Percentiles rank a stretch among this genome's conserved stretches.
Evolutionary conservation across 2,329 filamentous ascomycete genomes (phyloP).

Genomic region (Didymella segeticola): DNA sequence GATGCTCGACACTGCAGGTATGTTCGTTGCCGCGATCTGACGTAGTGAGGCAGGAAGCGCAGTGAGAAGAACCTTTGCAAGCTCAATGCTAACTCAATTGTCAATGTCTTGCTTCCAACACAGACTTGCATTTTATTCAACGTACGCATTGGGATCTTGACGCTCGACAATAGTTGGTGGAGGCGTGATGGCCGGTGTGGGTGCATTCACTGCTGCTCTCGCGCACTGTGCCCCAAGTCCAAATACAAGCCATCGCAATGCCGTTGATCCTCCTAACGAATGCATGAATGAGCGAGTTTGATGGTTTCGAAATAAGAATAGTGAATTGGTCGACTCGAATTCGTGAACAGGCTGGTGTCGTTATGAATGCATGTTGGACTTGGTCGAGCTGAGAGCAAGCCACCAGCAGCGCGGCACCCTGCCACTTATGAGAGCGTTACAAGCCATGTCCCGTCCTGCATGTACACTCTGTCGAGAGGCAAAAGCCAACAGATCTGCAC

Average conservation of each 20-base stretch:
- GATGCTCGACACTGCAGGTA: constrained; percentile 45
- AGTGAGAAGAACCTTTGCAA: constrained; percentile 44
- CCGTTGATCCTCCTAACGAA: constrained; percentile 29
- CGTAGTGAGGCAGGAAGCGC: constrained; percentile 45
- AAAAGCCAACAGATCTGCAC: constrained; percentile 30
- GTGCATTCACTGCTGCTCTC: constrained; percentile 13
- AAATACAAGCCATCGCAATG: constrained; percentile 18
- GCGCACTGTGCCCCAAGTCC: constrained; percentile 20
- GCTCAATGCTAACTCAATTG: constrained; percentile 33
- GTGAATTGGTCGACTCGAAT: constrained; percentile 9
- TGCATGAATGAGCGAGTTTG: constrained; percentile 25
- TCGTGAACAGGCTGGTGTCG: constrained; percentile 11
- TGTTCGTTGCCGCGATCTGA: constrained; percentile 44
- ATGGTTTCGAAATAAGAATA: constrained; percentile 6
- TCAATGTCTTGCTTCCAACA: constrained; percentile 11
- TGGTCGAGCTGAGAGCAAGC: constrained; percentile 7
- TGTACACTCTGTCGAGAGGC: constrained; percentile 27
- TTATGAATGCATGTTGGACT: constrained; percentile 27
- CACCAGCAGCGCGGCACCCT: constrained; percentile 14
- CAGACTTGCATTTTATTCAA: not conserved
- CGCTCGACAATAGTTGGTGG: constrained; percentile 31
- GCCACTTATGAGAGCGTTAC: constrained; percentile 13
- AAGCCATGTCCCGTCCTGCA: constrained; percentile 22
- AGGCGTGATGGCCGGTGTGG: constrained; percentile 36
- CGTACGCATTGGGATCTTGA: constrained; percentile 43